Evolutionary conservation across 352 stramenopile species (phyloP), one percentile per base, ranked within the genome.

Genomic region (Poterioochromonas sp.): DNA sequence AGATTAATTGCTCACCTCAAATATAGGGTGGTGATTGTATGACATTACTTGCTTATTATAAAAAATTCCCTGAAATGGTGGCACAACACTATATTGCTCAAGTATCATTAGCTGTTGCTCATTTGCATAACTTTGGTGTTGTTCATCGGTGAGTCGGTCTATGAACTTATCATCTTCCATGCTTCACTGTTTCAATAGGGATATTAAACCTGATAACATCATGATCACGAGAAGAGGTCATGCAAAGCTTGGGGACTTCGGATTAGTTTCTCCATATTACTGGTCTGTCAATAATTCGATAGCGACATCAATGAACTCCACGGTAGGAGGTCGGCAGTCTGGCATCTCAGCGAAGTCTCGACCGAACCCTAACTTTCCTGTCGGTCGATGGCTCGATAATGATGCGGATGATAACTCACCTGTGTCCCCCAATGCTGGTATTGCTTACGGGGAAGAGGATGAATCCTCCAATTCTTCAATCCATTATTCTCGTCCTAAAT

Each of bases 1-100:
- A 32, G 5, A 32, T 63, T 26, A 32, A 11, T 29, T 34, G 29
- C 26, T 26, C 11, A 63, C 29, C 29, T 63, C 11, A 63, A 35
- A 70, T 43, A 15, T n/a, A 73, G 40, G 69, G 69, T 20, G 69
- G 69, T 18, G 69, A 76, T 47, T 76, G 69, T n/a, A 29, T 76
- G 29, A 43, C 41, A 22, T 20, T 76, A 34, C 32, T 76, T 2
- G 3, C n/a, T 3, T n/a, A 2, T 39, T 37, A 63, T 20, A 43
- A 64, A 29, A 51, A n/a, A 20, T 76, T 76, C 34, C 41, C 43
- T 34, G 18, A 64, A 47, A 29, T 34, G 20, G 69, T 64, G 12
- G 69, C 69, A 29, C 41, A 44, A 15, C 69, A 76, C 34, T 76
- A 35, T 1, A 76, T 64, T 22, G 41, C 69, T n/a, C 26, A 76